Evolutionary conservation across 2,329 filamentous ascomycete genomes (phyloP), one percentile per base, ranked within the genome.

Genomic region (Venturia carpophila): DNA sequence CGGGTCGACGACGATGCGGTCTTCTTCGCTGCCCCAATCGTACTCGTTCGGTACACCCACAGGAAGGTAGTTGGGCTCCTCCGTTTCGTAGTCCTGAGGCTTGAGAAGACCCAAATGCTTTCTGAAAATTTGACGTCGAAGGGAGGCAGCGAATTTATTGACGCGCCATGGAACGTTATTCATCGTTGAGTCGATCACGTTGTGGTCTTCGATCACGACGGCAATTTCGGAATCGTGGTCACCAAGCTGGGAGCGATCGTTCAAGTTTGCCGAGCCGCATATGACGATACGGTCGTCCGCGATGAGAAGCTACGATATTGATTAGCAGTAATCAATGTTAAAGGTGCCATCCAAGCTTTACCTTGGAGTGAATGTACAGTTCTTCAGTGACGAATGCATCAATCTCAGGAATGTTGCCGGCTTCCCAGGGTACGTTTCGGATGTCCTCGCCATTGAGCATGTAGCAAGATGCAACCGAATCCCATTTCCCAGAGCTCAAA

Each of bases 171-270:
- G 85, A 27, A 81, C 79, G 3, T 90, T 90, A 68, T 87, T 83
- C 90, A 96, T 95, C 67, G 75, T 77, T 21, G 86, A 87, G 17
- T 89, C 83, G 19, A 96, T 79, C 1, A 86, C 79, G 0, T 87
- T 84, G 1, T 85, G 83, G 73, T 95, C 91, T 73, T 94, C 88
- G 71, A 96, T 90, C 66, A 95, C 83, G 68, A 95, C 89, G n/a
- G 91, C 91, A 65, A 96, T 91, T 74, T 96, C 92, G 0, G 87
- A 91, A 77, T 96, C 92, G 75, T 94, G 91, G 66, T 85, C 83
- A 43, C 91, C 91, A 4, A 95, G 83, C 77, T 96, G 90, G 3
- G 88, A 92, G 65, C 85, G 80, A 70, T 87, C 86, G 70, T 89
- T 88, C 70, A 89, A 78, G 70, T 89, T 88, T 30, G 85, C 85